Conservation (phyloP, 805 yeast species). For the Hanseniaspora mollemarum region DNA sequence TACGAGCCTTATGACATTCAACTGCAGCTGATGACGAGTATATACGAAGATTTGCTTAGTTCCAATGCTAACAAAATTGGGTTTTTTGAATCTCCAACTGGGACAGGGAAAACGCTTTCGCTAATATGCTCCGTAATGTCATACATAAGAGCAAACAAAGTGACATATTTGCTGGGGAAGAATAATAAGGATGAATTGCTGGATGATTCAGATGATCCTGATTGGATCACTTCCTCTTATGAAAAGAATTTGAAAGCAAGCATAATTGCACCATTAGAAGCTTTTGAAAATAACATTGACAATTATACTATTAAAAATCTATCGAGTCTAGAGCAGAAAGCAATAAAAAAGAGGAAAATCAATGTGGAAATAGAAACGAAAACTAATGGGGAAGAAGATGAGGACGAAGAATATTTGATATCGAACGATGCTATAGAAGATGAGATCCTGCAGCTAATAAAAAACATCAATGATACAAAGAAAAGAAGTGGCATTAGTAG, state of each 20-base stretch:
- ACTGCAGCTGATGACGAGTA: constrained; percentile 56
- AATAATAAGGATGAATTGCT: constrained; percentile 24
- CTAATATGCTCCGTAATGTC: constrained; percentile 74
- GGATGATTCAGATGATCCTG: constrained; percentile 43
- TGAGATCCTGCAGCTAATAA: constrained; percentile 29
- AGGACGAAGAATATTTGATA: constrained; percentile 30
- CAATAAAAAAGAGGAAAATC: constrained; percentile 19
- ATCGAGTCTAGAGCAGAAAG: constrained; percentile 11
- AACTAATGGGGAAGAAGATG: constrained; percentile 17
- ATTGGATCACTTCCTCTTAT: constrained; percentile 47
- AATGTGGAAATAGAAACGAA: constrained; percentile 20
- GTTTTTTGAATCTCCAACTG: constrained; percentile 86
- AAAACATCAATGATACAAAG: constrained; percentile 27
- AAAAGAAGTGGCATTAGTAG: constrained; percentile 19
- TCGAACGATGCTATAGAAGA: constrained; percentile 26
- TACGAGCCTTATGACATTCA: constrained; percentile 73
- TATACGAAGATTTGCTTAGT: constrained; percentile 46
- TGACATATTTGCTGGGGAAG: constrained; percentile 9
- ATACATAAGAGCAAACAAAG: constrained; percentile 56
- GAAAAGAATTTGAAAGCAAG: constrained; percentile 24
- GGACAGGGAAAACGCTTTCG: constrained; percentile 85
- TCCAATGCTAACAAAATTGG: constrained; percentile 52
- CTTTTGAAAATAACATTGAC: constrained; percentile 31
- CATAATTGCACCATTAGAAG: constrained; percentile 22
- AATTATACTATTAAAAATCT: constrained; percentile 21